phyloP scores from a whole-genome alignment of 805 yeast species.

The Citeromyces nyonsensis region DNA sequence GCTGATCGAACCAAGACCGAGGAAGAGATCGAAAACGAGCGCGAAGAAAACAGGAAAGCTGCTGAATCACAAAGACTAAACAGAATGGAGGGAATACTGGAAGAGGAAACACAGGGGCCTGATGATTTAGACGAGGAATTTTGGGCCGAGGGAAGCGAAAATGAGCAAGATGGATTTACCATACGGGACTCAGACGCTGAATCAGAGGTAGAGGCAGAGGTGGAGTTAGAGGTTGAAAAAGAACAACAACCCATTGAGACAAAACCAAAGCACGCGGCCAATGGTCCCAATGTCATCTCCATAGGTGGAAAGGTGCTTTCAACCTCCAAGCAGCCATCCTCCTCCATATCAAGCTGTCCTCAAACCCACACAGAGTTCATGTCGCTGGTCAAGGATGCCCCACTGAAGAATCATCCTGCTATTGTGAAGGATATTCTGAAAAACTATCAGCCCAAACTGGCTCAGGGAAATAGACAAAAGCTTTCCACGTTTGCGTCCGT shows the following conservation, averaged over 20 bases:
- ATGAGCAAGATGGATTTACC: slow-evolving; percentile 21
- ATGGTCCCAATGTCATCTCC: slow-evolving; percentile 10
- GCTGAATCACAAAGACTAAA: slow-evolving; percentile 53
- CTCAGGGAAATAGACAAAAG: slow-evolving; percentile 68
- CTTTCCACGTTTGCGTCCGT: slow-evolving; percentile 48
- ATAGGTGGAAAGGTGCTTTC: slow-evolving; percentile 16
- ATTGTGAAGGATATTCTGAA: slow-evolving; percentile 40
- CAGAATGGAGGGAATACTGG: slow-evolving; percentile 59
- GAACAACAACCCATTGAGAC: slow-evolving; percentile 5
- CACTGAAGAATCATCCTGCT: slow-evolving; percentile 24
- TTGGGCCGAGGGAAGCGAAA: slow-evolving; percentile 43
- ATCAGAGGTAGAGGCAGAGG: slow-evolving; percentile 16
- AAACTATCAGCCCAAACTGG: slow-evolving; percentile 59
- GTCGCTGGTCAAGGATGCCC: slow-evolving; percentile 14
- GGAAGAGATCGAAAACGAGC: slow-evolving; percentile 51
- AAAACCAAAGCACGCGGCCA: slow-evolving; percentile 1
- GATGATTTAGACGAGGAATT: slow-evolving; percentile 60
- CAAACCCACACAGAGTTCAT: slow-evolving; percentile 25
- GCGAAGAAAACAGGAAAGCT: slow-evolving; percentile 39
- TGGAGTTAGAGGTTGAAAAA: slow-evolving; percentile 14
- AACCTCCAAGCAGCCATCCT: slow-evolving; percentile 4
- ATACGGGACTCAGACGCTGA: slow-evolving; percentile 24
- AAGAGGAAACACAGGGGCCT: slow-evolving; percentile 25
- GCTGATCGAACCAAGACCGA: slow-evolving; percentile 71
- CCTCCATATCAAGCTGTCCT: slow-evolving; percentile 27